Conservation (phyloP, 2,329 filamentous ascomycete genomes). For the Diaporthe capsici region DNA sequence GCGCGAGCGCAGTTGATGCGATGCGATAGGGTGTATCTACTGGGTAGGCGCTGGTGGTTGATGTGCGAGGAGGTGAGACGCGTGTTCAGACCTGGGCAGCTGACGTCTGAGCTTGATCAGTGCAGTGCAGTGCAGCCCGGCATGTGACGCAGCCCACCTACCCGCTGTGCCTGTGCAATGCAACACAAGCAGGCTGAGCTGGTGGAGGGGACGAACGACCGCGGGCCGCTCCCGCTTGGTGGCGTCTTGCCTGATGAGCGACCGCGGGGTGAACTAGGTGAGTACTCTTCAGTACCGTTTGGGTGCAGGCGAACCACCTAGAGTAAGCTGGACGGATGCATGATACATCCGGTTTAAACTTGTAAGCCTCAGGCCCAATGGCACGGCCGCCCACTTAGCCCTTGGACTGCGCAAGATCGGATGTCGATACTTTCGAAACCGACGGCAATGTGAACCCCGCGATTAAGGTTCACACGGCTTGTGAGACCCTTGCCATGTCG, state of each 20-base stretch:
- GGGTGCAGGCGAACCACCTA: no score
- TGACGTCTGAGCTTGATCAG: constrained; percentile 25
- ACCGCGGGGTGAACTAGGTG: neutral
- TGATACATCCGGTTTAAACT: constrained; percentile 24
- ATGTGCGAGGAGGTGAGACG: constrained; percentile 14
- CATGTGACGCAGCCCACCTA: constrained; percentile 23
- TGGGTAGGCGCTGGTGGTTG: constrained; percentile 1
- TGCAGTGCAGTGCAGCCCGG: constrained; percentile 11
- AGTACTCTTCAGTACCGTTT: neutral
- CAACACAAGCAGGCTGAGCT: constrained; percentile 10
- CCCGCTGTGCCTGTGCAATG: constrained; percentile 25
- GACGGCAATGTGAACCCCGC: constrained; percentile 9
- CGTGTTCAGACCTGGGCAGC: constrained; percentile 4
- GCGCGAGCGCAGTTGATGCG: constrained; percentile 3
- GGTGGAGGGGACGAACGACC: constrained; percentile 28
- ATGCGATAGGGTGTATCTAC: constrained; percentile 19
- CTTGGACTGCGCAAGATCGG: constrained; percentile 2
- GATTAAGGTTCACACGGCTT: constrained; percentile 17
- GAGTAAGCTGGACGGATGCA: neutral
- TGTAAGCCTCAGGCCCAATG: constrained; percentile 9
- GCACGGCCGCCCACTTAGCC: constrained; percentile 10
- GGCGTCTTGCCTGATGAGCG: constrained; percentile 9
- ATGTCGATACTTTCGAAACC: constrained; percentile 25
- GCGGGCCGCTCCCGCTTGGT: constrained; percentile 32
- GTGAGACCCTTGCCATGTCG: constrained; percentile 20